Percentiles rank a stretch among this genome's conserved stretches.
Conservation (phyloP, 352 stramenopile genomes). For the Salisapilia sapeloensis region DNA sequence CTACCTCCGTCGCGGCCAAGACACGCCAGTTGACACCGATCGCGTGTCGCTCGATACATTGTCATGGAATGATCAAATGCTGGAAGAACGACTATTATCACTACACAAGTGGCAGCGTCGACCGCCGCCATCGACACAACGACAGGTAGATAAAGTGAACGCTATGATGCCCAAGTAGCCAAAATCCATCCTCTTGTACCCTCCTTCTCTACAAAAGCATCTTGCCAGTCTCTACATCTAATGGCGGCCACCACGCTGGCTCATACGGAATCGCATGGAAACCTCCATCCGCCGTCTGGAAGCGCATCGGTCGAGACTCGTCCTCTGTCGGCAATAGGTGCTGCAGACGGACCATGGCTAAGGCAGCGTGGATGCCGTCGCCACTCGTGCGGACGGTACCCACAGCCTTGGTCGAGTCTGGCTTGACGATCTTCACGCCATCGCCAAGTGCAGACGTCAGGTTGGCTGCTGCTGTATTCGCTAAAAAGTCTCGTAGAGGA, state of each 20-base stretch:
- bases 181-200: slow-evolving; percentile 1
- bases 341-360: slow-evolving; percentile 70
- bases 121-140: too few relatives aligned
- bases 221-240: slow-evolving; percentile 64
- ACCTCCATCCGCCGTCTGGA: slow-evolving; percentile 38
- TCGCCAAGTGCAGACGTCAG: slow-evolving; percentile 7
- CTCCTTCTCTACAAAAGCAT: slow-evolving; percentile 23
- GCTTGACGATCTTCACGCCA: slow-evolving; percentile 30
- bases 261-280: slow-evolving; percentile 59
- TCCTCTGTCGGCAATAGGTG: slow-evolving; percentile 29
- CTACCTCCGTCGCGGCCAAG: too few relatives aligned
- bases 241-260: slow-evolving; percentile 49
- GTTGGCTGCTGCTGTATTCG: slow-evolving; percentile 11
- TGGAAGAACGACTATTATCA: too few relatives aligned
- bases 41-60: too few relatives aligned
- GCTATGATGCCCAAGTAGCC: too few relatives aligned
- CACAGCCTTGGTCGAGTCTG: slow-evolving; percentile 34
- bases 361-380: slow-evolving; percentile 14
- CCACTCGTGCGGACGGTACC: slow-evolving; percentile 31
- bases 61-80: too few relatives aligned
- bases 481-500: slow-evolving; percentile 25
- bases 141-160: too few relatives aligned
- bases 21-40: too few relatives aligned
- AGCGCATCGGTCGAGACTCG: slow-evolving; percentile 22
- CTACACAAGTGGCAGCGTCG: too few relatives aligned